Evolutionary conservation across 495 filamentous ascomycete species (phyloP), one percentile per base, ranked within the genome.

Genomic region (Aspergillus affinis): DNA sequence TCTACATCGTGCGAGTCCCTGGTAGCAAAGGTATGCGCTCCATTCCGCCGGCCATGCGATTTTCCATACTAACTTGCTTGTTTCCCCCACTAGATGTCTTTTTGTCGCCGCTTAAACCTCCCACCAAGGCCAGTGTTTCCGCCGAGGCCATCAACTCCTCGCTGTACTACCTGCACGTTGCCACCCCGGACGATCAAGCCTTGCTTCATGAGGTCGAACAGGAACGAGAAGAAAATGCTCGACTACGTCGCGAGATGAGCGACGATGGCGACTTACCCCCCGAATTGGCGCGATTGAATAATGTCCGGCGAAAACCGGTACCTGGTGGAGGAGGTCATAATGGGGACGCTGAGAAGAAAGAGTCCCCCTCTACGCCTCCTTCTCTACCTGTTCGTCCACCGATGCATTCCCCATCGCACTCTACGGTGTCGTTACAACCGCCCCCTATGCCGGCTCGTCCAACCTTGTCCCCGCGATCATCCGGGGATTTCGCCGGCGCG

Each of bases 1-100:
- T 98, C 21, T 98, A 98, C 69, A 95, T 98, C 61, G 92, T 92
- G 12, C 81, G 92, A 57, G 93, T 98, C 0, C 93, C 93, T 2
- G 93, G 94, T 15, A 96, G 88, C 61, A 85, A 85, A 86, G 92
- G 92, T 93, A 78, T 36, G 80, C 9, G 1, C 7, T n/a, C 15
- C 10, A n/a, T n/a, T 71, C 30, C 23, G 15, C 49, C 17, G 8
- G 30, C 12, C 10, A 1, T 41, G 36, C 13, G 23, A 26, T 41
- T 4, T 21, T 6, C 3, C 6, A 20, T 49, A 20, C 23, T 49
- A 21, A 49, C 6, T 21, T 26, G n/a, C 7, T 8, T 19, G 18
- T 21, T 49, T 49, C 48, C 18, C 6, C 8, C 18, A 17, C 19
- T 50, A 96, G 94, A 98, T 81, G 82, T 98, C 48, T 94, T 98